Evolutionary conservation across 306 rosid genomes (phyloP).

Genomic region (Alnus rubra): DNA sequence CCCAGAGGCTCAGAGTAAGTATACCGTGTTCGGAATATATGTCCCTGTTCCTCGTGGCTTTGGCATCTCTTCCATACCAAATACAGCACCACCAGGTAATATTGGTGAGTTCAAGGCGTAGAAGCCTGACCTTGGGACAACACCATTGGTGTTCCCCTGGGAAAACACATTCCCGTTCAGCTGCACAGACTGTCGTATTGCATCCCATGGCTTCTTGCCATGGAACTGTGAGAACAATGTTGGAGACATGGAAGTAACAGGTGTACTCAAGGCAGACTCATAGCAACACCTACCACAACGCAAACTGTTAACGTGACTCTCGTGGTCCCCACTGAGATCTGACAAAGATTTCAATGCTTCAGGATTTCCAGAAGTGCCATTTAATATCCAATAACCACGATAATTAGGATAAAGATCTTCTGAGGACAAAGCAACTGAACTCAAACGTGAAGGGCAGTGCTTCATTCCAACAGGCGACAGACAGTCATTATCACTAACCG

Average conservation of each 20-base stretch:
- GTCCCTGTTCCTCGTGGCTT: constrained; percentile 62
- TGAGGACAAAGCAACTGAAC: constrained; percentile 25
- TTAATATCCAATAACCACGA: constrained; percentile 22
- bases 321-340: constrained; percentile 50
- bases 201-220: constrained; percentile 44
- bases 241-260: constrained; percentile 29
- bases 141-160: constrained; percentile 35
- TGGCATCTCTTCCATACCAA: constrained; percentile 43
- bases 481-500: constrained; percentile 23
- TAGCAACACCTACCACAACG: constrained; percentile 29
- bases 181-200: constrained; percentile 32
- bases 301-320: constrained; percentile 38
- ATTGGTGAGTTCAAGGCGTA: constrained; percentile 32
- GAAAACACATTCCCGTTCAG: constrained; percentile 33
- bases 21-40: constrained; percentile 56
- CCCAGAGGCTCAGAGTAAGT: constrained; percentile 29
- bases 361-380: constrained; percentile 29
- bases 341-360: constrained; percentile 36
- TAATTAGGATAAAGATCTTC: constrained; percentile 44
- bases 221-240: constrained; percentile 28
- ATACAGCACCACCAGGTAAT: constrained; percentile 35
- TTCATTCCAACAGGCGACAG: constrained; percentile 27
- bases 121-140: constrained; percentile 36
- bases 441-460: constrained; percentile 25
- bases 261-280: constrained; percentile 28